These are phyloP conservation scores for Trichaptum fuscoviolaceum DNA, from an alignment of 768 basidiomycete genomes.

Conservation along the genomic window DNA sequence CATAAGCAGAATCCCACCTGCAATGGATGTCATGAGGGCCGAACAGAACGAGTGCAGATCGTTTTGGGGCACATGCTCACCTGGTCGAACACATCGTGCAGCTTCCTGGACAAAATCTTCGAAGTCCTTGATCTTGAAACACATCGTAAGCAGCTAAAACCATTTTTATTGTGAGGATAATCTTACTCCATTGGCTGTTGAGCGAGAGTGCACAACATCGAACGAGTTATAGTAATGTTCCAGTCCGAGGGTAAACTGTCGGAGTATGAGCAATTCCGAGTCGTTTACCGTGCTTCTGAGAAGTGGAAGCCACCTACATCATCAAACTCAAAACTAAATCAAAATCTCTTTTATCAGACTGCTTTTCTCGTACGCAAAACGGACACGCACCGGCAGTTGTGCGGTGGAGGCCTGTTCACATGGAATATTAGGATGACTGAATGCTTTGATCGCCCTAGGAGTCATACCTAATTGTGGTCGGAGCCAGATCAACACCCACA, in stretches of 20 bases:
- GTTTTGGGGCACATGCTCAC: background rate
- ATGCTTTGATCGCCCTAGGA: background rate
- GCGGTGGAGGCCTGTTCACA: slow-evolving; percentile 3
- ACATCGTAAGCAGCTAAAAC: background rate
- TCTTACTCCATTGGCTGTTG: background rate
- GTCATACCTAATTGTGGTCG: background rate
- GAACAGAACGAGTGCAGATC: background rate
- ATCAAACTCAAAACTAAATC: slow-evolving; percentile 5
- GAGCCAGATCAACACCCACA: slow-evolving; percentile 3
- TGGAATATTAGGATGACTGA: background rate
- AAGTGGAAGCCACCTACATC: slow-evolving; percentile 2
- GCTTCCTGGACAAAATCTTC: background rate
- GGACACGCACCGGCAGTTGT: slow-evolving; percentile 1
- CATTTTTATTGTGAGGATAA: background rate
- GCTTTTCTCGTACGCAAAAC: background rate
- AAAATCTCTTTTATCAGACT: background rate
- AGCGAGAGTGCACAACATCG: slow-evolving; percentile 3
- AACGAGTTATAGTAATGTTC: slow-evolving; percentile 4
- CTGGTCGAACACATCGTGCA: slow-evolving; percentile 1
- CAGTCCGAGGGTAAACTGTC: slow-evolving; percentile 3
- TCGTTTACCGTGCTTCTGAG: background rate
- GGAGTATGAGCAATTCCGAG: background rate
- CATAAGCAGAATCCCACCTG: slow-evolving; percentile 1
- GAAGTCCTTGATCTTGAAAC: slow-evolving; percentile 2
- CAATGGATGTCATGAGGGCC: background rate